These are phyloP conservation scores for Scheffersomyces amazonensis DNA, from an alignment of 805 yeast genomes.

Conservation along the genomic window DNA sequence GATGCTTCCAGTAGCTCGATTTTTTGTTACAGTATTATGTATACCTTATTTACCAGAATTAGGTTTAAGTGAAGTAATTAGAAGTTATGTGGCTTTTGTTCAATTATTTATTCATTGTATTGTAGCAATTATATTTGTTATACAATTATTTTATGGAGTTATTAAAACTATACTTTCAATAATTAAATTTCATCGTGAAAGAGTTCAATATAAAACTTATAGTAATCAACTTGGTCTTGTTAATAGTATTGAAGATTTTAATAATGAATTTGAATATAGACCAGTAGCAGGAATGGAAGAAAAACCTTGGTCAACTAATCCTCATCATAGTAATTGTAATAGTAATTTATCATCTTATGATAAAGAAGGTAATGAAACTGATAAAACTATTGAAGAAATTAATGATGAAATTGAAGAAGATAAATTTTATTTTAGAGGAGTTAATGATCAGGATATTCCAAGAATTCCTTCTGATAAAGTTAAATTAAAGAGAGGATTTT, in stretches of 20 bases:
- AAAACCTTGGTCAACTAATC: not conserved
- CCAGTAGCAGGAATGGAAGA: slow-evolving; percentile 10
- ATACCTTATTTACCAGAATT: slow-evolving; percentile 41
- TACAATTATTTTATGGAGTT: slow-evolving; percentile 28
- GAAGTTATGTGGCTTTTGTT: slow-evolving; percentile 43
- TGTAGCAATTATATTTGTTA: slow-evolving; percentile 25
- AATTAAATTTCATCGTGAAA: slow-evolving; percentile 9
- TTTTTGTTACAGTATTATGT: slow-evolving; percentile 39
- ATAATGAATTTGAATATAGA: slow-evolving; percentile 23
- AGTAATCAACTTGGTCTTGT: not conserved
- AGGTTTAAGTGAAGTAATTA: slow-evolving; percentile 28
- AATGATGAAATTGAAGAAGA: not conserved
- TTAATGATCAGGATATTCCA: not conserved
- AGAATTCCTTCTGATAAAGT: not conserved
- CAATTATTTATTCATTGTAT: slow-evolving; percentile 40
- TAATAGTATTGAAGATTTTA: slow-evolving; percentile 17
- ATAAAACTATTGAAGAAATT: not conserved
- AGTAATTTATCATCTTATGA: slow-evolving; percentile 1
- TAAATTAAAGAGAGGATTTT: not conserved
- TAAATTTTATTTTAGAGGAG: not conserved
- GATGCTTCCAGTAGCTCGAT: slow-evolving; percentile 34
- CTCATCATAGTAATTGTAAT: not conserved
- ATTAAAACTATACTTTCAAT: slow-evolving; percentile 21
- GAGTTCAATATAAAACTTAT: not conserved
- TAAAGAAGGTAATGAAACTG: slow-evolving; percentile 1